A percentile compares a stretch with the other conserved stretches of the same genome.
These are phyloP conservation scores for Carpinus fangiana DNA, from an alignment of 306 rosid species.

Conservation along the genomic window DNA sequence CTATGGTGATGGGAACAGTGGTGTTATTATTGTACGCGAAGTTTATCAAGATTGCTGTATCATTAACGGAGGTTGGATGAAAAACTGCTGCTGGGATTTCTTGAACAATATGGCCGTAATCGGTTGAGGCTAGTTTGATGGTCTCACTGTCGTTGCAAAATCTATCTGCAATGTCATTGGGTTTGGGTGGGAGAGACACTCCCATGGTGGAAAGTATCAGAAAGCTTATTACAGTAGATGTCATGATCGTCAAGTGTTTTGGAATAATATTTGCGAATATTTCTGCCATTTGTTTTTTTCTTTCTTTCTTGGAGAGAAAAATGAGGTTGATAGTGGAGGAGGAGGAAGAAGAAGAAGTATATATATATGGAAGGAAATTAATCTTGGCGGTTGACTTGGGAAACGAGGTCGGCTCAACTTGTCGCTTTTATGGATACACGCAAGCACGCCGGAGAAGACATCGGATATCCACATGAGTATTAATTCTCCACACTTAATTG, in stretches of 20 bases:
- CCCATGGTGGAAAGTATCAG: background rate
- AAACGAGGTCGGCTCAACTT: too few relatives aligned
- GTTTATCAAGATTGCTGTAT: slow-evolving; percentile 41
- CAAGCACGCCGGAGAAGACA: too few relatives aligned
- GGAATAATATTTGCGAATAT: background rate
- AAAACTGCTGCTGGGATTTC: slow-evolving; percentile 45
- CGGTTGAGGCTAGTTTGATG: slow-evolving; percentile 52
- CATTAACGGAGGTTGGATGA: slow-evolving; percentile 46
- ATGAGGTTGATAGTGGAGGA: too few relatives aligned
- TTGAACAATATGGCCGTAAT: slow-evolving; percentile 60
- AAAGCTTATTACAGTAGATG: background rate
- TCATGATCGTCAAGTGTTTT: background rate
- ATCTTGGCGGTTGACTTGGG: too few relatives aligned
- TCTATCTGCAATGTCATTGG: slow-evolving; percentile 21
- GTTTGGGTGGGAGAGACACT: slow-evolving; percentile 32
- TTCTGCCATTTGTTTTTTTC: background rate
- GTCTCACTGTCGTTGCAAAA: slow-evolving; percentile 46
- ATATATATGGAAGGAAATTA: too few relatives aligned
- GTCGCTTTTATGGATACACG: too few relatives aligned
- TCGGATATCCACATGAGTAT: too few relatives aligned
- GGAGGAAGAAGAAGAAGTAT: too few relatives aligned
- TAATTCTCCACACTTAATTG: too few relatives aligned
- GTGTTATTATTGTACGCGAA: slow-evolving; percentile 34
- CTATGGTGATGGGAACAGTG: slow-evolving; percentile 27
- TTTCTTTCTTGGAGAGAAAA: background rate